phyloP scores from a whole-genome alignment of 495 filamentous ascomycete species.

The Aspergillus sclerotioniger region DNA sequence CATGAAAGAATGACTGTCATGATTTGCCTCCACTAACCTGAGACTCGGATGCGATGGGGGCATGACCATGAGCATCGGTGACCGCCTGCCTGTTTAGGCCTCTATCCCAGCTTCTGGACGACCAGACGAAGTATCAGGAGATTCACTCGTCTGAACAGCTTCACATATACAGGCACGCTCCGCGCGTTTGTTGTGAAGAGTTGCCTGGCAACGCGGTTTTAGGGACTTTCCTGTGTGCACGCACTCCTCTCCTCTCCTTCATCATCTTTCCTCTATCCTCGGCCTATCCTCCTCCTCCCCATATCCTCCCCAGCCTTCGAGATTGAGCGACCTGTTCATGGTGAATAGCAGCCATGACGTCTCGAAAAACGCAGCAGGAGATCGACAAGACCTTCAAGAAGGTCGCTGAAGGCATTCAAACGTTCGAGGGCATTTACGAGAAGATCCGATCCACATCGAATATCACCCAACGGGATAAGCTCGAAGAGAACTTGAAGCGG shows the following conservation, averaged over 20 bases:
- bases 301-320: constrained; percentile 19
- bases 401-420: constrained; percentile 84
- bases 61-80: background rate
- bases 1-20: background rate
- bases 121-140: constrained; percentile 22
- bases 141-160: constrained; percentile 10
- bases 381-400: constrained; percentile 99
- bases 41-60: background rate
- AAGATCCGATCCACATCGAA: constrained; percentile 91
- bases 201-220: constrained; percentile 10
- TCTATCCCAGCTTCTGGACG: constrained; percentile 28
- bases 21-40: constrained; percentile 4
- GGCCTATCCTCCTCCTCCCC: constrained; percentile 12
- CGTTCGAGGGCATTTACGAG: constrained; percentile 91
- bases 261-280: background rate
- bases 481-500: constrained; percentile 94
- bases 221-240: background rate
- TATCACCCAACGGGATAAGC: constrained; percentile 93
- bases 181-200: constrained; percentile 13
- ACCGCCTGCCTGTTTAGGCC: constrained; percentile 31
- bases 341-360: constrained; percentile 64
- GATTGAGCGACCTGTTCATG: constrained; percentile 10
- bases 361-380: constrained; percentile 92
- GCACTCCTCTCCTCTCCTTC: background rate
- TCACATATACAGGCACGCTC: constrained; percentile 10